Percentiles rank a stretch among this genome's conserved stretches.
Evolutionary conservation across 495 filamentous ascomycete species (phyloP).

Genomic region (Penicillium bialowiezense): DNA sequence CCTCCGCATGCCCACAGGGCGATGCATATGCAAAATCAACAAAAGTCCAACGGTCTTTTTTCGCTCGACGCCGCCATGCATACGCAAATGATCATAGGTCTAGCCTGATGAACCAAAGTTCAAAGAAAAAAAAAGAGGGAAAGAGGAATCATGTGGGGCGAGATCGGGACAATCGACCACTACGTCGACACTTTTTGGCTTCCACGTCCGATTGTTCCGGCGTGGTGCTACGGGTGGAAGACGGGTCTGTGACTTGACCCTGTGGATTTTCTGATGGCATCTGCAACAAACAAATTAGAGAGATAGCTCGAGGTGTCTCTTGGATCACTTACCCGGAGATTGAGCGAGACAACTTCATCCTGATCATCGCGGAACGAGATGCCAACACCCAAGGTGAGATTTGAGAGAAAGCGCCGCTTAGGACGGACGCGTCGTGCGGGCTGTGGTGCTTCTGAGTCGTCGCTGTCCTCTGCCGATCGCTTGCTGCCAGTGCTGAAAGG

Average conservation of each 20-base stretch:
- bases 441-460: constrained; percentile 36
- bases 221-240: not conserved
- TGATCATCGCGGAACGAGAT: constrained; percentile 45
- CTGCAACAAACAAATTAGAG: not conserved
- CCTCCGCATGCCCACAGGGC: constrained; percentile 9
- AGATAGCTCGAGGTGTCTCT: too few relatives aligned
- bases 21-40: constrained; percentile 14
- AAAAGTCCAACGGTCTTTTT: constrained; percentile 13
- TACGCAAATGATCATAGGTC: constrained; percentile 9
- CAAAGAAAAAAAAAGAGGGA: constrained; percentile 2
- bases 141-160: constrained; percentile 9
- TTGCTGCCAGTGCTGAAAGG: constrained; percentile 48
- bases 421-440: constrained; percentile 30
- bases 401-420: constrained; percentile 39
- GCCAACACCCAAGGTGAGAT: constrained; percentile 44
- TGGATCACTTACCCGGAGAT: constrained; percentile 31
- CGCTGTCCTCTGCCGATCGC: constrained; percentile 46
- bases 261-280: constrained; percentile 18
- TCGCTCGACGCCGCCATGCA: not conserved
- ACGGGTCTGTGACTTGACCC: constrained; percentile 3
- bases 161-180: constrained; percentile 19
- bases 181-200: constrained; percentile 16
- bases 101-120: not conserved
- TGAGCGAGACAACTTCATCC: constrained; percentile 45
- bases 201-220: constrained; percentile 11